Evolutionary conservation across 331 rosid species (phyloP).

Genomic region (Telfairia occidentalis): DNA sequence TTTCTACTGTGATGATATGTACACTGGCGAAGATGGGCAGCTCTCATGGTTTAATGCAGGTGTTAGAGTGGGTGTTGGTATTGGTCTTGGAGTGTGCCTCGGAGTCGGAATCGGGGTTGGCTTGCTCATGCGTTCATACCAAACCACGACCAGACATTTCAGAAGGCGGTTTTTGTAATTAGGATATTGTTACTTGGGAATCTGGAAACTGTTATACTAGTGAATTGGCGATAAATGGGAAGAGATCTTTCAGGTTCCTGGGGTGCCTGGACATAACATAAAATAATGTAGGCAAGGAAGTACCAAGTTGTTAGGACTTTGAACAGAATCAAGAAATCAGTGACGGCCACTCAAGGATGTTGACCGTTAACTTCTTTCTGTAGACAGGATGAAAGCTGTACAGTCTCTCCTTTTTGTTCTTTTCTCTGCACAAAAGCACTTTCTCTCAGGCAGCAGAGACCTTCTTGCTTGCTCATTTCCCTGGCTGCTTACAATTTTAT

Average conservation of each 20-base stretch:
- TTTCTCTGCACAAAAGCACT: conserved; percentile 16
- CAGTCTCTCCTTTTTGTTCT: conserved; percentile 27
- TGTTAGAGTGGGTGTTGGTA: conserved; percentile 90
- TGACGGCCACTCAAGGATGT: conserved; percentile 11
- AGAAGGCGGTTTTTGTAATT: conserved; percentile 55
- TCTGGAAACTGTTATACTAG: neutral
- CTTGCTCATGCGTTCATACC: conserved; percentile 85
- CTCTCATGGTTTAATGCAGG: conserved; percentile 92
- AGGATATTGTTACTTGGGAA: conserved; percentile 10
- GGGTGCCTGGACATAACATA: neutral
- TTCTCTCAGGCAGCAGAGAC: conserved; percentile 8
- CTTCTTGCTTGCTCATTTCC: conserved; percentile 4
- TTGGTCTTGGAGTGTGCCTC: conserved; percentile 87
- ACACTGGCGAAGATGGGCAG: conserved; percentile 68
- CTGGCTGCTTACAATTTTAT: neutral
- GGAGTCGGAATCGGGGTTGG: conserved; percentile 87
- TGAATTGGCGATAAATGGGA: conserved; percentile 1
- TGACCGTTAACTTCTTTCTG: conserved; percentile 24
- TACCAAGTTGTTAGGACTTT: neutral
- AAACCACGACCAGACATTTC: conserved; percentile 66
- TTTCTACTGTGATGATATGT: conserved; percentile 58
- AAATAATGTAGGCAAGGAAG: conserved; percentile 16
- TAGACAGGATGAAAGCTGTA: conserved; percentile 37
- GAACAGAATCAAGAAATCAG: conserved; percentile 13
- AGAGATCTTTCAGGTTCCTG: neutral